Evolutionary conservation across 441 rosid species (phyloP).

Genomic region (Aquilaria agallochum): DNA sequence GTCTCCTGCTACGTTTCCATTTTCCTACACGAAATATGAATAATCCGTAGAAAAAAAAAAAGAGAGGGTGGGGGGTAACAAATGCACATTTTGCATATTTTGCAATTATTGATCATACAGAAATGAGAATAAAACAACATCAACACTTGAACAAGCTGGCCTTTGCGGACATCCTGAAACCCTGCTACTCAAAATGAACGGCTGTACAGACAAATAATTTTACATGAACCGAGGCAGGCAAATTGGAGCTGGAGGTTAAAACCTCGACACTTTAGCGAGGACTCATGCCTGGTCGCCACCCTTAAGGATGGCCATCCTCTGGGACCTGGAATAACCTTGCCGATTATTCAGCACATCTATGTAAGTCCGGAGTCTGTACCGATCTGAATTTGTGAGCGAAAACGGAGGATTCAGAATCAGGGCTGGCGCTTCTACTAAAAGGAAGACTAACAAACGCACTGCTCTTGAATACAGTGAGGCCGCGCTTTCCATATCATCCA

Average conservation of each 20-base stretch:
- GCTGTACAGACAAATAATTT: constrained; percentile 60
- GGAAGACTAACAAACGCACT: constrained; percentile 63
- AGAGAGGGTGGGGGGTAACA: background rate
- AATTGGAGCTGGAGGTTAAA: constrained; percentile 4
- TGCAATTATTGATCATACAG: constrained; percentile 10
- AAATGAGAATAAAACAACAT: constrained; percentile 34
- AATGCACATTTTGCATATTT: background rate
- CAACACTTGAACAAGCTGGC: constrained; percentile 23
- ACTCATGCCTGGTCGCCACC: constrained; percentile 38
- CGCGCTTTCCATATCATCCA: constrained; percentile 69
- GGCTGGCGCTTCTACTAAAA: constrained; percentile 84
- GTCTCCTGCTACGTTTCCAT: too few species aligned
- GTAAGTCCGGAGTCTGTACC: constrained; percentile 59
- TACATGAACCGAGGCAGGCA: constrained; percentile 20
- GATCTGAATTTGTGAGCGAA: constrained; percentile 83
- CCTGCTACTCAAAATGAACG: constrained; percentile 45
- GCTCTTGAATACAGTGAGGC: constrained; percentile 62
- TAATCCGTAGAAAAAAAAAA: background rate
- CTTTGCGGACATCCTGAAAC: constrained; percentile 23
- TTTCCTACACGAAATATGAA: too few species aligned
- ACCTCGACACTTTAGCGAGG: background rate
- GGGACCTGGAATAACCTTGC: constrained; percentile 53
- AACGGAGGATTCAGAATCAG: constrained; percentile 88
- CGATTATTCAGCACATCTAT: constrained; percentile 66
- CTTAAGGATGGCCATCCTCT: constrained; percentile 50